Conservation (phyloP, 2,329 filamentous ascomycete genomes). For the Colletotrichum scovillei region DNA sequence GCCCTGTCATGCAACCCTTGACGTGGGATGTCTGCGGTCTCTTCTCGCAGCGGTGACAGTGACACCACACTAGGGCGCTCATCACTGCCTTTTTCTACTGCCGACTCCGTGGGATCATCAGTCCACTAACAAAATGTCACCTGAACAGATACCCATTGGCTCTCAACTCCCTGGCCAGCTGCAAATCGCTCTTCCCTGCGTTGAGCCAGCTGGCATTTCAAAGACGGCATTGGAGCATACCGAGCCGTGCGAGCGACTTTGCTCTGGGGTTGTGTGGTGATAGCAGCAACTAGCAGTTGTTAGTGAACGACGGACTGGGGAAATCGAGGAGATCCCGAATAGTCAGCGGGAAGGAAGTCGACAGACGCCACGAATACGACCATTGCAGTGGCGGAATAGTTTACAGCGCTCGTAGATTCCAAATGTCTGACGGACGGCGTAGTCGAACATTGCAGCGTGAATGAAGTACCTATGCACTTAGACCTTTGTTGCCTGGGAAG, state of each 20-base stretch:
- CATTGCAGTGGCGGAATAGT: neutral
- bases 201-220: neutral
- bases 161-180: neutral
- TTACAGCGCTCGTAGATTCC: neutral
- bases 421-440: slow-evolving; percentile 1
- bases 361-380: neutral
- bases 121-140: slow-evolving; percentile 17
- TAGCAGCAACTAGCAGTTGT: neutral
- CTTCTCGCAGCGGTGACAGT: neutral
- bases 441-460: neutral
- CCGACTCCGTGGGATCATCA: slow-evolving; percentile 5
- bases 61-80: slow-evolving; percentile 15
- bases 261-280: neutral
- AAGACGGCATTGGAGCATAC: neutral
- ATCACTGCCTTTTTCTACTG: slow-evolving; percentile 24
- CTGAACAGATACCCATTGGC: slow-evolving; percentile 3
- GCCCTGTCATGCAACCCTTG: slow-evolving; percentile 8
- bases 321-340: neutral
- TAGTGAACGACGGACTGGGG: neutral
- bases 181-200: neutral
- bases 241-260: neutral
- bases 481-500: neutral
- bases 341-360: slow-evolving; percentile 17
- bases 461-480: slow-evolving; percentile 8
- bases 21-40: slow-evolving; percentile 21